Evolutionary conservation across 805 yeast species (phyloP), one percentile per base, ranked within the genome.

Genomic region (Alloascoidea africana): DNA sequence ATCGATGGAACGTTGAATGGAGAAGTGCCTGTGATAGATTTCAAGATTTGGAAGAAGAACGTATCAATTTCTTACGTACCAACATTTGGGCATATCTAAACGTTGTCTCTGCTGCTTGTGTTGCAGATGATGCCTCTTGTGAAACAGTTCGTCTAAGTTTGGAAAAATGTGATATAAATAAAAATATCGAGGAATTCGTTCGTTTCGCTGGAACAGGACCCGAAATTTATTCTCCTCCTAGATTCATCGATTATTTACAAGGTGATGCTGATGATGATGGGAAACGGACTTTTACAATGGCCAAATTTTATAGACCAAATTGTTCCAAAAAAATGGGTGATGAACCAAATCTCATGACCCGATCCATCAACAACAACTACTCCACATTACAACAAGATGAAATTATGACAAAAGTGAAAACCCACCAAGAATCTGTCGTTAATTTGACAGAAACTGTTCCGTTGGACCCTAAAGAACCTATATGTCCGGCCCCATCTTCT

Each of bases 21-120:
- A 62, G 65, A 41, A 51, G 62, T 3, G 65, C 80, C 0, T 68
- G 83, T 34, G 72, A 66, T 44, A 68, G 68, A 43, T 62, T 78
- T 43, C 86, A 84, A 55, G 66, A 60, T 38, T 54, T 80, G 35
- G 95, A 84, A 51, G 70, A 73, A 36, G 85, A 80, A 50, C 67
- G 87, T 43, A 69, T 82, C 39, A 78, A 77, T 47, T 68, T 75
- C 43, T 50, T 80, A 40, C 78, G 82, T 48, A 62, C 77, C 14
- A 81, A 76, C 46, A 55, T 85, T 41, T 85, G 94, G 81, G 80
- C 75, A 33, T 83, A 66, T 49, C 74, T 89, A 35, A 84, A 84
- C 54, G 65, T 75, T 32, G 63, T 81, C 5, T 81, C 93, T 4
- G 66, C 83, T 0, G 64, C 76, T 2, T 85, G 94, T 51, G 87